phyloP scores from a whole-genome alignment of 2,329 filamentous ascomycete genomes.

The Penicillium sp. region DNA sequence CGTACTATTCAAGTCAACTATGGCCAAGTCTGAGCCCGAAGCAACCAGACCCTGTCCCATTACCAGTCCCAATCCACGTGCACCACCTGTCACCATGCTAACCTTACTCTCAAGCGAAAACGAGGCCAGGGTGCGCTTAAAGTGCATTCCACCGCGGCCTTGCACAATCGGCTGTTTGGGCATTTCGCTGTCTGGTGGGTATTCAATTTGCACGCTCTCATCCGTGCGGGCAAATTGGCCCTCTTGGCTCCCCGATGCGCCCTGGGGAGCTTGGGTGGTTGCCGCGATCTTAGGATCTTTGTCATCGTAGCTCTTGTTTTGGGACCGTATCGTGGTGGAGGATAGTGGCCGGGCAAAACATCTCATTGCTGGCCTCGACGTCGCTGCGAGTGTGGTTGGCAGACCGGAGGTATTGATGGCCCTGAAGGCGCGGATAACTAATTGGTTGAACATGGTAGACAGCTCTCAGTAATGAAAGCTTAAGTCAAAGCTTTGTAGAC shows the following conservation, averaged over 20 bases:
- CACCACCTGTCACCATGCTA: conserved; percentile 85
- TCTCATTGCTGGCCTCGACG: neutral
- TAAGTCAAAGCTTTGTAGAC: no score
- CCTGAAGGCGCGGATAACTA: neutral
- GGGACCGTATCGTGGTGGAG: conserved; percentile 26
- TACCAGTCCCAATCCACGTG: conserved; percentile 82
- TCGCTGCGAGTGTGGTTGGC: neutral
- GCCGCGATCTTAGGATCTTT: conserved; percentile 28
- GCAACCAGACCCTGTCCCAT: conserved; percentile 91
- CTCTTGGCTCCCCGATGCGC: conserved; percentile 47
- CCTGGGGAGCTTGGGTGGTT: conserved; percentile 33
- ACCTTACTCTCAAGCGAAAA: conserved; percentile 86
- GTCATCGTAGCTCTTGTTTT: conserved; percentile 28
- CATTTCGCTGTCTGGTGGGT: conserved; percentile 72
- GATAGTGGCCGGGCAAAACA: conserved; percentile 31
- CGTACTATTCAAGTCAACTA: conserved; percentile 90
- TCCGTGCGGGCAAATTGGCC: conserved; percentile 79
- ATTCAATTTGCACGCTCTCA: conserved; percentile 73
- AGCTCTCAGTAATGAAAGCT: neutral
- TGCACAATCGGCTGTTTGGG: conserved; percentile 70
- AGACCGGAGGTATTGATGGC: neutral
- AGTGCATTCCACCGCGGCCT: conserved; percentile 76
- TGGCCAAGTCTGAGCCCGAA: conserved; percentile 83
- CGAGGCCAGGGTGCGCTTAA: conserved; percentile 78
- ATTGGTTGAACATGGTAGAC: neutral